Base-by-base conservation (phyloP, 1,284 basidiomycete species). In the Anthracocystis setariae region DNA sequence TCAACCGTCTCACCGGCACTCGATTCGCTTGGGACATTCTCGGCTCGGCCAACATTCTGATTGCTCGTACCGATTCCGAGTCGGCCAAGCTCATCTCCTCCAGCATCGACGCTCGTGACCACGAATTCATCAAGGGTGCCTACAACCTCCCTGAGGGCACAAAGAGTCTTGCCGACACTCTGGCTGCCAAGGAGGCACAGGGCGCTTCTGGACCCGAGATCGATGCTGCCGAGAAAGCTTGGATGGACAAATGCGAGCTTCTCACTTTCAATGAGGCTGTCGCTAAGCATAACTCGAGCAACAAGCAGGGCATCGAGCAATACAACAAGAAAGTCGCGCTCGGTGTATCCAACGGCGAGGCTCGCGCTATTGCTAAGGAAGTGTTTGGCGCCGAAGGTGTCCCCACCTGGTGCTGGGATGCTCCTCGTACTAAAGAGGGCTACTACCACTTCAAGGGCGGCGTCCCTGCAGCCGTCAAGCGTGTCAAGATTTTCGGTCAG, bases 371-470 rank as follows among this genome's bases (percentile, higher is more conserved):
- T 58, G 93, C 92, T 15, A 86, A 86, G 48, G 89, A 90, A 46
- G 88, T 93, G 40, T 84, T 92, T 40, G 91, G 90, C 39, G 85
- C 88, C 48, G 87, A 78, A 24, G 74, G 73, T 46, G 78, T 82
- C 10, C 80, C 94, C 15, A 89, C 87, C 80, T 96, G 93, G 93
- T 89, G 92, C 83, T 93, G 92, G 88, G 92, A 95, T 90, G 91
- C 90, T 50, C 92, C 93, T 8, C 88, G 93, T 38, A 96, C 93
- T 2, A 88, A 90, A 43, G 93, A 96, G 84, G 93, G 93, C 15
- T 95, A 94, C 84, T 93, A 94, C 82, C 92, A 92, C 83, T 92
- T 90, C 82, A 89, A 89, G 23, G 89, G 92, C n/a, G 93, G 93
- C 35, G 85, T 92, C 46, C 88, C 89, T 84, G 88, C 91, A 5